Evolutionary conservation across 2,329 filamentous ascomycete species (phyloP).

Genomic region (Chaetomium strumarium): DNA sequence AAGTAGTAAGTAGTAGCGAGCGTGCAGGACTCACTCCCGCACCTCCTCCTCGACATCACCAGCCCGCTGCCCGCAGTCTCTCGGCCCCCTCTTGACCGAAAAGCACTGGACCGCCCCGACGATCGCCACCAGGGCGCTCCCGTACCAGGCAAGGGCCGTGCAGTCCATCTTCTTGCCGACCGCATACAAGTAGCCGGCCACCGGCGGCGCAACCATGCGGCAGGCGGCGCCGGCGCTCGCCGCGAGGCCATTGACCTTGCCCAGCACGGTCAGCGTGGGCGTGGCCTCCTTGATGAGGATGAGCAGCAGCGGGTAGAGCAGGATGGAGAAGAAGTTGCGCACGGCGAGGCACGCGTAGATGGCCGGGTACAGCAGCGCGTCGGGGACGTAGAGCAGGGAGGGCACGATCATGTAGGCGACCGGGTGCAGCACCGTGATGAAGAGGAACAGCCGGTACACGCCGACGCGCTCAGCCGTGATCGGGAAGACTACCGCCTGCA

Average conservation of each 20-base stretch:
- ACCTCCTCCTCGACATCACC: slow-evolving; percentile 1
- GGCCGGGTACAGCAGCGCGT: slow-evolving; percentile 44
- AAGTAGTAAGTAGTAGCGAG: too few species aligned
- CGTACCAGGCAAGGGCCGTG: slow-evolving; percentile 59
- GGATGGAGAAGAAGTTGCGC: slow-evolving; percentile 56
- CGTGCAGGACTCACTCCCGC: background rate
- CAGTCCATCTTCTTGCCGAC: slow-evolving; percentile 53
- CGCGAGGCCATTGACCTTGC: slow-evolving; percentile 60
- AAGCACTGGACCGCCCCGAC: slow-evolving; percentile 58
- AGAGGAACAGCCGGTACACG: slow-evolving; percentile 53
- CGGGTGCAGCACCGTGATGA: slow-evolving; percentile 55
- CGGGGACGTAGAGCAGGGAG: slow-evolving; percentile 49
- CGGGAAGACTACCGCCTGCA: slow-evolving; percentile 66
- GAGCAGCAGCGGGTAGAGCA: slow-evolving; percentile 59
- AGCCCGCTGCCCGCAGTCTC: background rate
- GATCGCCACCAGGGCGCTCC: slow-evolving; percentile 50
- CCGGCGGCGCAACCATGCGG: slow-evolving; percentile 60
- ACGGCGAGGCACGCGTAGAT: slow-evolving; percentile 54
- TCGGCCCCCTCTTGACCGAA: slow-evolving; percentile 35
- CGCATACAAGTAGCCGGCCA: slow-evolving; percentile 58
- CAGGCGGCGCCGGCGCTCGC: slow-evolving; percentile 61
- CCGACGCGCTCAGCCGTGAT: slow-evolving; percentile 52
- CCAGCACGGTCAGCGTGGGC: slow-evolving; percentile 47
- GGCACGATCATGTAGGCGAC: slow-evolving; percentile 57
- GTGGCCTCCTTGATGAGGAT: slow-evolving; percentile 64